These are phyloP conservation scores for Arthrobotrys musiformis DNA, from an alignment of 2,329 filamentous ascomycete genomes.

Conservation along the genomic window DNA sequence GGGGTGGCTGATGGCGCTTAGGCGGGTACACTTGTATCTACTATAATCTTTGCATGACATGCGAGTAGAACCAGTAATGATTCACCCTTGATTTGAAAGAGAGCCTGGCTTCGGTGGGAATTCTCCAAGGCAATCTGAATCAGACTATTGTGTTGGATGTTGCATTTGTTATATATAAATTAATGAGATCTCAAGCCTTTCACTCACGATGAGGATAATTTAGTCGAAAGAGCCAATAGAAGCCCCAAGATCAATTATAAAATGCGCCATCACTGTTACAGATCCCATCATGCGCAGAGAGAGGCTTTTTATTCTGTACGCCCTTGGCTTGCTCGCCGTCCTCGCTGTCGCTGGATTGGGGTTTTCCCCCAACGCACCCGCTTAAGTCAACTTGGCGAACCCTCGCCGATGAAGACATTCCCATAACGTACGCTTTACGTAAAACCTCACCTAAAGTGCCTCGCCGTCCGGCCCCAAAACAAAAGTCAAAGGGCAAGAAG, in stretches of 20 bases:
- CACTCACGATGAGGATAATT: background rate
- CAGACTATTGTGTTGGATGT: too few species aligned
- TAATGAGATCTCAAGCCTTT: background rate
- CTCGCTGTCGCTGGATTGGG: background rate
- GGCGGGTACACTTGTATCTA: too few species aligned
- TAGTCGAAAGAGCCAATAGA: background rate
- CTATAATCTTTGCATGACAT: too few species aligned
- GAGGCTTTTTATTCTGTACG: conserved; percentile 14
- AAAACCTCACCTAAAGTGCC: conserved; percentile 46
- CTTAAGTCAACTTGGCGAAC: conserved; percentile 5
- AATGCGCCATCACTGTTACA: background rate
- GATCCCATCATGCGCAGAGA: background rate
- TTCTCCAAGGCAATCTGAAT: too few species aligned
- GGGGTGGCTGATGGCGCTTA: too few species aligned
- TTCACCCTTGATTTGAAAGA: too few species aligned
- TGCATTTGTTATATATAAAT: background rate
- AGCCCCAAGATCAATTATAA: background rate
- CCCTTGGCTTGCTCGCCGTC: conserved; percentile 27
- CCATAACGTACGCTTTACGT: conserved; percentile 55
- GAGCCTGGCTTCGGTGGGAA: too few species aligned
- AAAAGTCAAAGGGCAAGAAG: background rate
- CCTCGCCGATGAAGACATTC: conserved; percentile 30
- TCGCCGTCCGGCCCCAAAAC: conserved; percentile 20
- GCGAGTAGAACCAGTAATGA: too few species aligned
- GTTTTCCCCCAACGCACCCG: conserved; percentile 23